Percentiles rank a stretch among this genome's conserved stretches.
phyloP scores from a whole-genome alignment of 164 flowering plant species.

The Vitis cinerea region DNA sequence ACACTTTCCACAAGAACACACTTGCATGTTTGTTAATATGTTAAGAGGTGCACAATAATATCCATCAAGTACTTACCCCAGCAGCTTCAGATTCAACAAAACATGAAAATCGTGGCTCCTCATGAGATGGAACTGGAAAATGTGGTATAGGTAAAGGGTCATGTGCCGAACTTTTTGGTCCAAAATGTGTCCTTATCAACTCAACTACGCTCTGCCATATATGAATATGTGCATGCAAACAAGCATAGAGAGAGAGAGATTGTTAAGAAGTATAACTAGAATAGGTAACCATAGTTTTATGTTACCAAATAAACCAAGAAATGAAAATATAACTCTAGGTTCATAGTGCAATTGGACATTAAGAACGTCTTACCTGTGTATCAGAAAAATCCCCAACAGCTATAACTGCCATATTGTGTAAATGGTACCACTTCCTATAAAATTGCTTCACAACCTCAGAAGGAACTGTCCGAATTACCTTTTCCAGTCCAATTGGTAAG shows the following conservation, averaged over 20 bases:
- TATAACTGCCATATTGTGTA: conserved; percentile 86
- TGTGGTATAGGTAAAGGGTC: conserved; percentile 49
- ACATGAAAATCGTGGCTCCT: conserved; percentile 84
- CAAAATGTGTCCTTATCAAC: conserved; percentile 78
- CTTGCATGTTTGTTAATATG: not conserved
- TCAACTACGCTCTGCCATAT: conserved; percentile 66
- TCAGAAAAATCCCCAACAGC: conserved; percentile 96
- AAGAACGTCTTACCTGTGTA: conserved; percentile 58
- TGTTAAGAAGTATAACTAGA: not conserved
- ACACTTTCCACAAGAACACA: not conserved
- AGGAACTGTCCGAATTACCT: conserved; percentile 78
- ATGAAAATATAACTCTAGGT: no score
- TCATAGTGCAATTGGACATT: not conserved
- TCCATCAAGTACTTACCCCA: conserved; percentile 62
- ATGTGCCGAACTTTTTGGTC: conserved; percentile 46
- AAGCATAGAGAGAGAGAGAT: conserved; percentile 4
- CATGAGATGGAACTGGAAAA: conserved; percentile 72
- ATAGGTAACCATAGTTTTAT: not conserved
- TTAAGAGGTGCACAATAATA: not conserved
- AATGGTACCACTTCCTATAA: conserved; percentile 84
- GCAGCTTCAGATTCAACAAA: conserved; percentile 95
- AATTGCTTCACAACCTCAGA: conserved; percentile 72
- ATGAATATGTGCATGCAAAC: no score
- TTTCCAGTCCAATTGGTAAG: conserved; percentile 88
- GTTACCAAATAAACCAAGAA: not conserved